These are phyloP conservation scores for Penicillium italicum DNA, from an alignment of 2,329 filamentous ascomycete species.

Conservation along the genomic window DNA sequence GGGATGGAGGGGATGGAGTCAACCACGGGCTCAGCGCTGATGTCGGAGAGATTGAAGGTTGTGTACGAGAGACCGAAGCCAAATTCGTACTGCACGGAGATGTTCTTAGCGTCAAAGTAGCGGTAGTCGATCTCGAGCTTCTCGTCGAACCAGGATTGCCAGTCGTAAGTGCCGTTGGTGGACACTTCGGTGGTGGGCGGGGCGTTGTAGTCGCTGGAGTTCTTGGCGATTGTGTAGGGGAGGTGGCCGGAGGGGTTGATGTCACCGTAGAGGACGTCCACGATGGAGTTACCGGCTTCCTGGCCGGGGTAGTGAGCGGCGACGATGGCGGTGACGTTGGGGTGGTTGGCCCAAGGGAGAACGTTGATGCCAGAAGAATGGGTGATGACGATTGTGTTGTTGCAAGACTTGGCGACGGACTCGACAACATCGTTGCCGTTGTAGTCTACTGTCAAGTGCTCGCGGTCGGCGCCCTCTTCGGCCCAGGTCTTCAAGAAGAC, in stretches of 20 bases:
- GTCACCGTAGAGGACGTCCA: constrained; percentile 76
- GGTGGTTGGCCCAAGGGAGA: constrained; percentile 18
- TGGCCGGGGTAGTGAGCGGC: constrained; percentile 82
- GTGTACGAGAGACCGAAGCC: constrained; percentile 73
- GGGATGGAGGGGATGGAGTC: constrained; percentile 7
- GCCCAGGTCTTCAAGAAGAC: constrained; percentile 80
- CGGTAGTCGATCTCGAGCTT: constrained; percentile 23
- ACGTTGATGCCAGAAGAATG: constrained; percentile 71
- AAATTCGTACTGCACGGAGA: constrained; percentile 21
- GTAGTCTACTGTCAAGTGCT: constrained; percentile 62
- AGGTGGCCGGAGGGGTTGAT: constrained; percentile 74
- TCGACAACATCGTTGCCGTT: constrained; percentile 75
- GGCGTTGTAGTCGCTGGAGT: constrained; percentile 62
- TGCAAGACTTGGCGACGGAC: constrained; percentile 67
- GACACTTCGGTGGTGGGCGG: constrained; percentile 10
- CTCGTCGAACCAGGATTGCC: constrained; percentile 18
- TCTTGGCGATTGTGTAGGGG: constrained; percentile 74
- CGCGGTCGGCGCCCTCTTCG: constrained; percentile 72
- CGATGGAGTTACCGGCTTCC: constrained; percentile 74
- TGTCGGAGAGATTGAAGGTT: constrained; percentile 62
- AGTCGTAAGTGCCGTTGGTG: constrained; percentile 15
- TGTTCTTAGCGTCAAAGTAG: constrained; percentile 21
- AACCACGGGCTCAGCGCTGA: constrained; percentile 26
- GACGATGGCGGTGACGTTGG: constrained; percentile 64
- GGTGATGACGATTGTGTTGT: constrained; percentile 82